A percentile compares a stretch with the other conserved stretches of the same genome.
Conservation (phyloP, 352 stramenopile genomes). For the Phytophthora tentaculata region DNA sequence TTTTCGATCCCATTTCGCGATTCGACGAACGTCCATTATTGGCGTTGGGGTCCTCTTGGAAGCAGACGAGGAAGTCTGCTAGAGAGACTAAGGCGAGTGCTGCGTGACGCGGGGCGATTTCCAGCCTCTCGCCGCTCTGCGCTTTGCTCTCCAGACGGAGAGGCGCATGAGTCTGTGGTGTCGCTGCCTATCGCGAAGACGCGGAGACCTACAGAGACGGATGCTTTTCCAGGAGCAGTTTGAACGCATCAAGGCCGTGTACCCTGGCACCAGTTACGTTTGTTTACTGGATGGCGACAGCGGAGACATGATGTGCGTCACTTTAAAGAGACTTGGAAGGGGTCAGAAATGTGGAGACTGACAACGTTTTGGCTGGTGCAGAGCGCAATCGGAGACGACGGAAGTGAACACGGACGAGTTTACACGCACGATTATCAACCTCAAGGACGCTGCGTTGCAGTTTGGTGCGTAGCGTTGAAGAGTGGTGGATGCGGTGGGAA, state of each 20-base stretch:
- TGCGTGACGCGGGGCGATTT: conserved; percentile 30
- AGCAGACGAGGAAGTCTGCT: conserved; percentile 35
- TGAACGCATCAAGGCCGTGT: conserved; percentile 72
- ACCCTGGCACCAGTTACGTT: conserved; percentile 81
- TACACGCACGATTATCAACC: conserved; percentile 75
- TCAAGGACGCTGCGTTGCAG: conserved; percentile 81
- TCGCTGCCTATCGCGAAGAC: conserved; percentile 73
- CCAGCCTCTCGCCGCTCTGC: conserved; percentile 6
- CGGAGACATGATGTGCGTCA: conserved; percentile 83
- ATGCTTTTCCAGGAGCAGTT: conserved; percentile 79
- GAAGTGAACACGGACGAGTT: conserved; percentile 81
- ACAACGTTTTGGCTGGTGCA: conserved; percentile 17
- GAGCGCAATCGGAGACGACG: conserved; percentile 71
- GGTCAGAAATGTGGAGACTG: conserved; percentile 1
- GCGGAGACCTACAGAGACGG: conserved; percentile 55
- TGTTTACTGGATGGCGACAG: conserved; percentile 79
- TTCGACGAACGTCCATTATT: conserved; percentile 30
- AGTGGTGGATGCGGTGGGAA: background rate
- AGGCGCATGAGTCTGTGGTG: conserved; percentile 69
- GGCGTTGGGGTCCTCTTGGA: conserved; percentile 2
- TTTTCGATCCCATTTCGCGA: conserved; percentile 31
- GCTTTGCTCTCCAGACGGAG: conserved; percentile 15
- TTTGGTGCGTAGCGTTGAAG: conserved; percentile 58
- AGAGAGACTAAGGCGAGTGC: conserved; percentile 26
- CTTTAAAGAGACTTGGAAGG: background rate